phyloP scores from a whole-genome alignment of 2,329 filamentous ascomycete genomes.

The Emergomyces orientalis region DNA sequence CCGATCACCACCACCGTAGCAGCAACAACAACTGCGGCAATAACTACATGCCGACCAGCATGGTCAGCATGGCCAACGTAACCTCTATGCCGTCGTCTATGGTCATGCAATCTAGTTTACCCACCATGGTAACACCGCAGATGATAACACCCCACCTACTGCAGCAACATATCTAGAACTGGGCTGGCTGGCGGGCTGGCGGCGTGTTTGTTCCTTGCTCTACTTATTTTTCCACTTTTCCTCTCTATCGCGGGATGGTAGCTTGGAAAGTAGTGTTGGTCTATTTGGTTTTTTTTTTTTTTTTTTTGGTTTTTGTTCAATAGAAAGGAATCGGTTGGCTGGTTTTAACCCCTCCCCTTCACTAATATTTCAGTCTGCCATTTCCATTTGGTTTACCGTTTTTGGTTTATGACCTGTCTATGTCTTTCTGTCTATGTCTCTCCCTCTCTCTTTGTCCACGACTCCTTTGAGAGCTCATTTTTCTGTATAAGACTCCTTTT shows the following conservation, averaged over 20 bases:
- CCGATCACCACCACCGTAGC: not conserved
- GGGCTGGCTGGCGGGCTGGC: not conserved
- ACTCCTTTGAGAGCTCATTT: too few relatives aligned
- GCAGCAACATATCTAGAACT: constrained; percentile 33
- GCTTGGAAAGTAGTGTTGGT: not conserved
- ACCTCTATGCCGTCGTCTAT: constrained; percentile 31
- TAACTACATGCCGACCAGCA: constrained; percentile 22
- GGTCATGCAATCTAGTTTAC: constrained; percentile 30
- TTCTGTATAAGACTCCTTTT: too few relatives aligned
- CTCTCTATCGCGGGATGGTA: too few relatives aligned
- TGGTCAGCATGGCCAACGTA: constrained; percentile 29
- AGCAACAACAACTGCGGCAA: not conserved
- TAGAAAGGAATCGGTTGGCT: too few relatives aligned
- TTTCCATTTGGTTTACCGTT: too few relatives aligned
- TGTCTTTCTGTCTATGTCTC: too few relatives aligned
- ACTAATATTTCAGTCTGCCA: too few relatives aligned
- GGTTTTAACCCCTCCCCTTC: too few relatives aligned
- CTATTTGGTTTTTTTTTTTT: not conserved
- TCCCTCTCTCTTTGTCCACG: too few relatives aligned
- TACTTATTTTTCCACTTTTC: too few relatives aligned
- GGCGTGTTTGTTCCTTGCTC: not conserved
- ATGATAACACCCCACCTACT: constrained; percentile 37
- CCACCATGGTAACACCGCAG: constrained; percentile 33
- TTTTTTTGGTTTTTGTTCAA: too few relatives aligned
- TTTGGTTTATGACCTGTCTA: too few relatives aligned